Evolutionary conservation across 345 rosid species (phyloP).

Genomic region (Salix dunnii): DNA sequence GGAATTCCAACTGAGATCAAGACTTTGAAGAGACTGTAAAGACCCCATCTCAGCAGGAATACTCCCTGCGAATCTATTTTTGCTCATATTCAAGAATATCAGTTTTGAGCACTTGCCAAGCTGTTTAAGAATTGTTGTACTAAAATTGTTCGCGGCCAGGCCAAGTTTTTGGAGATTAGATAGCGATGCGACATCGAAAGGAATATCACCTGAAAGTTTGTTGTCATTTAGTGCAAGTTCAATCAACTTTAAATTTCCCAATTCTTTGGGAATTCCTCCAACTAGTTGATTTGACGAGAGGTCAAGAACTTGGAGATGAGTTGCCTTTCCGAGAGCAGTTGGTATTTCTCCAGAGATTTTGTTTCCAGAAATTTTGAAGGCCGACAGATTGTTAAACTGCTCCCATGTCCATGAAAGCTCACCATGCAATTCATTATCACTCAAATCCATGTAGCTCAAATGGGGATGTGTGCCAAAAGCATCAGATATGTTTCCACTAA

Average conservation of each 20-base stretch:
- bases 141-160: not conserved
- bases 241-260: not conserved
- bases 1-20: conserved; percentile 21
- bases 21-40: not conserved
- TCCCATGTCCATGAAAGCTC: conserved; percentile 4
- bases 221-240: not conserved
- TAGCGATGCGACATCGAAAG: not conserved
- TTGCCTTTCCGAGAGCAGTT: not conserved
- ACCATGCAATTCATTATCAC: not conserved
- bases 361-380: not conserved
- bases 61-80: not conserved
- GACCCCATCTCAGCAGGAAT: not conserved
- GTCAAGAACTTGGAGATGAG: not conserved
- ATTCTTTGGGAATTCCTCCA: not conserved
- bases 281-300: not conserved
- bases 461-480: not conserved
- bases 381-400: not conserved
- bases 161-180: not conserved
- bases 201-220: not conserved
- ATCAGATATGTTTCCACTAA: not conserved
- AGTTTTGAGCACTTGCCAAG: not conserved
- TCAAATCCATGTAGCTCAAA: not conserved
- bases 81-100: conserved; percentile 1
- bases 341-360: conserved; percentile 4
- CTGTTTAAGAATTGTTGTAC: not conserved